phyloP scores from a whole-genome alignment of 23 red algal species.

The Gracilaria caudata region DNA sequence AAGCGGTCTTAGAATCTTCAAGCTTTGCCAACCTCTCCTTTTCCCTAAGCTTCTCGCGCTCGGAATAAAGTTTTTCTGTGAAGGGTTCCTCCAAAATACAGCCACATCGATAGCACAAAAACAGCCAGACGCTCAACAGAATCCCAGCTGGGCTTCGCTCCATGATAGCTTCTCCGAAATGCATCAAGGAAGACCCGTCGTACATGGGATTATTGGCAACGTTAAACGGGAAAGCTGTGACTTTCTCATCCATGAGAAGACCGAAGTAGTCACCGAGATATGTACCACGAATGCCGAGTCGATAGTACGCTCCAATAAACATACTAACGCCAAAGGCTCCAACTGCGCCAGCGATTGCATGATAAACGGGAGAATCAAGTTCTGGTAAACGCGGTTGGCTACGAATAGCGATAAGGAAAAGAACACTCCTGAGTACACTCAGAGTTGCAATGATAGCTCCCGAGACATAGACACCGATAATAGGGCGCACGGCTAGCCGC shows the following conservation, averaged over 20 bases:
- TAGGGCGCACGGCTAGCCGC: slow-evolving; percentile 38
- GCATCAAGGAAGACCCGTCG: slow-evolving; percentile 83
- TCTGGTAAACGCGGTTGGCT: slow-evolving; percentile 21
- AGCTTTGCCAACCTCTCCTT: not conserved
- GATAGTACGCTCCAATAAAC: slow-evolving; percentile 69
- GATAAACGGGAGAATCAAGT: slow-evolving; percentile 37
- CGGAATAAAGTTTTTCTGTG: slow-evolving; percentile 43
- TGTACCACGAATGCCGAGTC: slow-evolving; percentile 86
- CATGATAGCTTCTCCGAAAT: slow-evolving; percentile 77
- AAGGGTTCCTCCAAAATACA: slow-evolving; percentile 80
- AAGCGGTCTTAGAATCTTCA: not conserved
- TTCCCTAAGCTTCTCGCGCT: slow-evolving; percentile 19
- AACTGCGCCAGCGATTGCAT: slow-evolving; percentile 25
- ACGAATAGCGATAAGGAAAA: slow-evolving; percentile 78
- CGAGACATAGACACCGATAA: slow-evolving; percentile 74
- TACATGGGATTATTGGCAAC: slow-evolving; percentile 87
- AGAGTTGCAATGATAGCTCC: slow-evolving; percentile 80
- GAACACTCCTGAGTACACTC: slow-evolving; percentile 70
- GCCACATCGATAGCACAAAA: slow-evolving; percentile 85
- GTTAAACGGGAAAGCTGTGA: slow-evolving; percentile 93
- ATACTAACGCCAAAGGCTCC: slow-evolving; percentile 18
- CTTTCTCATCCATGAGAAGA: slow-evolving; percentile 66
- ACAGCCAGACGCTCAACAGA: slow-evolving; percentile 78
- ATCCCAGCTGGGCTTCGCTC: slow-evolving; percentile 74
- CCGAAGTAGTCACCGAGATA: slow-evolving; percentile 99